Evolutionary conservation across 176 grass and related monocot genomes (phyloP).

Genomic region (Oryza glaberrima): DNA sequence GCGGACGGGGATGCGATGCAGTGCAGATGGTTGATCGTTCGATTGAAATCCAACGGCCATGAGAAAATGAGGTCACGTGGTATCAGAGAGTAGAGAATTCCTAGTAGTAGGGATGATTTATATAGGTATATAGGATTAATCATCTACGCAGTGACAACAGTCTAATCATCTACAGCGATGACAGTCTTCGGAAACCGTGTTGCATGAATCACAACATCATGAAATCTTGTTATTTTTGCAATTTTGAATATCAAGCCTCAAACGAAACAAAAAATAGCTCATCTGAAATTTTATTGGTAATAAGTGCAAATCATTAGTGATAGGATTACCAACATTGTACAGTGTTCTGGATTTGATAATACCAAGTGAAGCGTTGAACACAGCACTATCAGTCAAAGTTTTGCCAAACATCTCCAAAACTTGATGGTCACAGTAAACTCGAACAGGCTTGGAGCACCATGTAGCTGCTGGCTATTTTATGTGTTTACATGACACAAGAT

Average conservation of each 20-base stretch:
- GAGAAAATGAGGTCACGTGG: too few relatives aligned
- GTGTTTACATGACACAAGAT: neutral
- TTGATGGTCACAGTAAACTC: neutral
- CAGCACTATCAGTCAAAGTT: neutral
- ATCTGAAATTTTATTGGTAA: neutral
- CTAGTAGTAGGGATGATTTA: too few relatives aligned
- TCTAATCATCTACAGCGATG: neutral
- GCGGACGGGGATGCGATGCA: too few relatives aligned
- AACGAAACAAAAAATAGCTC: neutral
- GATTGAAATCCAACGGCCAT: too few relatives aligned
- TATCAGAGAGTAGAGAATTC: too few relatives aligned
- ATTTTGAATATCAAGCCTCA: neutral
- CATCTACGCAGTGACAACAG: too few relatives aligned
- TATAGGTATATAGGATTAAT: too few relatives aligned
- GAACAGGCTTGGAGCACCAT: neutral
- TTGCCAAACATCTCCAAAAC: slow-evolving; percentile 7
- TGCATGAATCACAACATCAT: neutral
- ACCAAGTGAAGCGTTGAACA: neutral
- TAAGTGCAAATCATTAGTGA: neutral
- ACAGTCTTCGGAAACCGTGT: neutral
- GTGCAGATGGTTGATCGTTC: too few relatives aligned
- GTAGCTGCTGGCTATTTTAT: neutral
- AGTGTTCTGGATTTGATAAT: slow-evolving; percentile 2
- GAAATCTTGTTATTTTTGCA: neutral
- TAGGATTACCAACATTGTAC: neutral